A percentile compares a stretch with the other conserved stretches of the same genome.
phyloP scores from a whole-genome alignment of 2,329 filamentous ascomycete genomes.

The Xylaria digitata region DNA sequence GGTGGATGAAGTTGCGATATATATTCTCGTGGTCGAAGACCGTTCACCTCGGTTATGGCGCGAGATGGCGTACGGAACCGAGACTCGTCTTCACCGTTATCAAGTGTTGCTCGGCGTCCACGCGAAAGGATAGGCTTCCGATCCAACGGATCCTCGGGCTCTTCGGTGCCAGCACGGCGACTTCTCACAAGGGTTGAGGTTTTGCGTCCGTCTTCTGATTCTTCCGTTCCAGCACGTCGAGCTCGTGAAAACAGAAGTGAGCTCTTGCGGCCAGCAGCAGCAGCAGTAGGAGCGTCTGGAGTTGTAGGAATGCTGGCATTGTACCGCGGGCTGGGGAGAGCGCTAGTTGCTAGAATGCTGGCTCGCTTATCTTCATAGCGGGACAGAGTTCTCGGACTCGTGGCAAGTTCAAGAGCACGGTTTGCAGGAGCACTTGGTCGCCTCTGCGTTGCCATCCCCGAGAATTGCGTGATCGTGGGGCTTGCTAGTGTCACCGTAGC shows the following conservation, averaged over 20 bases:
- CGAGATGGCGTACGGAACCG: constrained; percentile 68
- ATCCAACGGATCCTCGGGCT: constrained; percentile 57
- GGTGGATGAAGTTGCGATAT: constrained; percentile 52
- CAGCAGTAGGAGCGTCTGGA: constrained; percentile 31
- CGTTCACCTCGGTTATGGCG: constrained; percentile 66
- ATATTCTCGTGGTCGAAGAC: constrained; percentile 56
- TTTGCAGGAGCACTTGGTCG: constrained; percentile 55
- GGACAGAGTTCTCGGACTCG: constrained; percentile 61
- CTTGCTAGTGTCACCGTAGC: constrained; percentile 51
- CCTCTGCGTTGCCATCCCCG: constrained; percentile 52
- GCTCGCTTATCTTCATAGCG: constrained; percentile 66
- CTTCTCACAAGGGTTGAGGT: constrained; percentile 59
- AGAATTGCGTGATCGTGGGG: constrained; percentile 59
- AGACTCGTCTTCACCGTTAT: constrained; percentile 62
- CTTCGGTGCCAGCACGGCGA: constrained; percentile 60
- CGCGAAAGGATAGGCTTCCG: constrained; percentile 59
- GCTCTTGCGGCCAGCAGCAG: constrained; percentile 61
- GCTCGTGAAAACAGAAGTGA: constrained; percentile 61
- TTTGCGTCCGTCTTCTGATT: constrained; percentile 62
- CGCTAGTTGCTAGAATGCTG: constrained; percentile 58
- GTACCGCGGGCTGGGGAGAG: constrained; percentile 58
- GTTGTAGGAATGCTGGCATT: constrained; percentile 55
- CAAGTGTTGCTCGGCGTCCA: constrained; percentile 59
- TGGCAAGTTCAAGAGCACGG: constrained; percentile 51
- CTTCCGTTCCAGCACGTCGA: constrained; percentile 62